Percentiles rank a stretch among this genome's conserved stretches.
Conservation (phyloP, 352 stramenopile species). For the Globisporangium camurandrum region DNA sequence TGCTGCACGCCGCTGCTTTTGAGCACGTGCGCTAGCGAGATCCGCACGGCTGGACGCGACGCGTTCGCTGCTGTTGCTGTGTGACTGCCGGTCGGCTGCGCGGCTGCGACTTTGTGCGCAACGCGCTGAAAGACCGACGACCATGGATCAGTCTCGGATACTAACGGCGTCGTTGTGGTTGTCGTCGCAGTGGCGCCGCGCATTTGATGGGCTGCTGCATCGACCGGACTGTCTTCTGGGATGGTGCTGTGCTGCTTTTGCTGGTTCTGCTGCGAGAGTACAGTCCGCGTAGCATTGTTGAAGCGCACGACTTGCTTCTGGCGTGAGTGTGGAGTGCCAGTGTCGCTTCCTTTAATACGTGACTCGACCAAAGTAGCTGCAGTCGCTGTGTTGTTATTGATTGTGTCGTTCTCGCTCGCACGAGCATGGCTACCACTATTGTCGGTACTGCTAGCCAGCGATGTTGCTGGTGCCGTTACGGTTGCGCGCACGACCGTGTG, state of each 20-base stretch:
- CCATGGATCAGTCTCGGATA: not conserved
- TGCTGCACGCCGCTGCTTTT: slow-evolving; percentile 52
- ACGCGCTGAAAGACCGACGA: not conserved
- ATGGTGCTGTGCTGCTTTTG: not conserved
- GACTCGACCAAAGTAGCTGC: not conserved
- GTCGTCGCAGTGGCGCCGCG: not conserved
- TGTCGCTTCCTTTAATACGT: no score
- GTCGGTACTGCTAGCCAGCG: not conserved
- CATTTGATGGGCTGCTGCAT: not conserved
- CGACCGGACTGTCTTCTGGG: not conserved
- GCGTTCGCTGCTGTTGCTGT: not conserved
- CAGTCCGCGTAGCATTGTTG: not conserved
- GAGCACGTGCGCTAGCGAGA: slow-evolving; percentile 43
- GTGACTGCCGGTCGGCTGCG: no score
- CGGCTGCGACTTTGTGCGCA: not conserved
- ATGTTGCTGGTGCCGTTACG: not conserved
- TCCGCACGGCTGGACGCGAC: not conserved
- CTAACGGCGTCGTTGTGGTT: not conserved
- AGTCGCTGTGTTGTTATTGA: not conserved
- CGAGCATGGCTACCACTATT: no score
- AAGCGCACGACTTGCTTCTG: not conserved
- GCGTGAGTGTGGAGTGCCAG: no score
- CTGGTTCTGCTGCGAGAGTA: not conserved
- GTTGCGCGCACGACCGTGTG: not conserved
- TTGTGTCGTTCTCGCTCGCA: no score